These are phyloP conservation scores for Tricholoma matsutake DNA, from an alignment of 768 basidiomycete genomes.

Conservation along the genomic window DNA sequence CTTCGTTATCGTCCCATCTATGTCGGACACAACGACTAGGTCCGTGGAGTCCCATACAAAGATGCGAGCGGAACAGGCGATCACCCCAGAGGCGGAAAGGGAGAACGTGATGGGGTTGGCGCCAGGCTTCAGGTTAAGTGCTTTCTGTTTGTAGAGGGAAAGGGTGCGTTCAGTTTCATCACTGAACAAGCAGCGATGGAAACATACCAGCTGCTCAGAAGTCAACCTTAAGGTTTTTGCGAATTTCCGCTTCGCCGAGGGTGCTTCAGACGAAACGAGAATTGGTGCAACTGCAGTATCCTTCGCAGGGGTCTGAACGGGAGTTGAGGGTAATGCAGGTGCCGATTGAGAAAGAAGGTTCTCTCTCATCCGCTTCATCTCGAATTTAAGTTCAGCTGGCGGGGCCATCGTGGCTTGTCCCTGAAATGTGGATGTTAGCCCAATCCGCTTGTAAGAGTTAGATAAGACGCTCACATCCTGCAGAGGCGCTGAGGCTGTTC, in stretches of 20 bases:
- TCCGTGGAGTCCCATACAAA: slow-evolving; percentile 97
- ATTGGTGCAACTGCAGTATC: slow-evolving; percentile 3
- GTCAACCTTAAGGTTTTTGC: slow-evolving; percentile 92
- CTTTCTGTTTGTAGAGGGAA: slow-evolving; percentile 53
- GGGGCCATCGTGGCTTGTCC: background rate
- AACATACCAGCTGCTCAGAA: slow-evolving; percentile 86
- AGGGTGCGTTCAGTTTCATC: background rate
- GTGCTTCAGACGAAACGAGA: slow-evolving; percentile 11
- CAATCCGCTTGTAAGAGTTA: background rate
- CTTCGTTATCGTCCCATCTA: slow-evolving; percentile 99
- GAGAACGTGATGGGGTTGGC: slow-evolving; percentile 93
- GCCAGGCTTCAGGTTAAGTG: slow-evolving; percentile 78
- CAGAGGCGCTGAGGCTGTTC: slow-evolving; percentile 25
- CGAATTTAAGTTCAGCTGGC: background rate
- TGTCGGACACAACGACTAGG: slow-evolving; percentile 90
- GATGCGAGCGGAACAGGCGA: slow-evolving; percentile 87
- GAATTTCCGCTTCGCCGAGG: slow-evolving; percentile 46
- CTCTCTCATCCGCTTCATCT: slow-evolving; percentile 12
- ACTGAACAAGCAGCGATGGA: background rate
- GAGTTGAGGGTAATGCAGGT: slow-evolving; percentile 46
- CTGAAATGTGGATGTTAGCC: background rate
- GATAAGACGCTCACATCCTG: slow-evolving; percentile 12
- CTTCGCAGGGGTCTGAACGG: slow-evolving; percentile 32
- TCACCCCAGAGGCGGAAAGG: slow-evolving; percentile 74
- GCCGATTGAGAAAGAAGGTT: slow-evolving; percentile 31